phyloP scores from a whole-genome alignment of 2,329 filamentous ascomycete genomes.

The Aphanoascus verrucosus region DNA sequence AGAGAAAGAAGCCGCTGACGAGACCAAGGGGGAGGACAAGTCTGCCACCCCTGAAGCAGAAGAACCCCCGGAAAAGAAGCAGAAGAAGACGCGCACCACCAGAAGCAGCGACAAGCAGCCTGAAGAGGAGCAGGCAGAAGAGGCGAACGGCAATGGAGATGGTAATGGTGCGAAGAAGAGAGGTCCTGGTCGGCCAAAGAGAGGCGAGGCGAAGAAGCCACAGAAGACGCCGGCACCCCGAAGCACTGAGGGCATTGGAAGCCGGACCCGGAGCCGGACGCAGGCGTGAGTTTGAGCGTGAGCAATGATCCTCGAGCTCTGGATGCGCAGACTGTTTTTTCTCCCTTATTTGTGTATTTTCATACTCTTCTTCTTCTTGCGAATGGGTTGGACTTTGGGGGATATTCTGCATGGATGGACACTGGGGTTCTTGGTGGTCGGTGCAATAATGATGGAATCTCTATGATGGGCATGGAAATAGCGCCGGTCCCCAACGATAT shows the following conservation, averaged over 20 bases:
- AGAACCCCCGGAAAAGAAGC: constrained; percentile 28
- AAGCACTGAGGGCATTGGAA: constrained; percentile 28
- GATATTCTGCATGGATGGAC: too few relatives aligned
- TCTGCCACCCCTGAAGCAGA: neutral
- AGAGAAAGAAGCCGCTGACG: neutral
- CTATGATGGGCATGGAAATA: too few relatives aligned
- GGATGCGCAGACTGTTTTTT: too few relatives aligned
- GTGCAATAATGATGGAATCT: too few relatives aligned
- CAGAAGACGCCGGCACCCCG: constrained; percentile 14
- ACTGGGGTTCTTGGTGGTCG: too few relatives aligned
- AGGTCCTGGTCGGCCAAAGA: constrained; percentile 24
- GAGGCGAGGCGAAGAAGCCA: constrained; percentile 16
- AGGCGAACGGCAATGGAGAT: neutral
- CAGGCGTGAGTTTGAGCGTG: constrained; percentile 19
- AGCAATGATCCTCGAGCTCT: too few relatives aligned
- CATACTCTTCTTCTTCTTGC: too few relatives aligned
- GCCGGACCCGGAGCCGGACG: constrained; percentile 31
- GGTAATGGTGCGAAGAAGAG: constrained; percentile 25
- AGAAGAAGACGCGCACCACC: constrained; percentile 19
- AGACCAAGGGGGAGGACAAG: too few relatives aligned
- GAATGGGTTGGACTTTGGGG: too few relatives aligned
- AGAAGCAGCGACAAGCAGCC: constrained; percentile 14
- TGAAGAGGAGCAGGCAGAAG: constrained; percentile 9
- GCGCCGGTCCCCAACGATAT: too few relatives aligned
- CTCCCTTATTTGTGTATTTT: too few relatives aligned